Conservation (phyloP, 768 basidiomycete species). For the button mushroom (Agaricus bisporus) region DNA sequence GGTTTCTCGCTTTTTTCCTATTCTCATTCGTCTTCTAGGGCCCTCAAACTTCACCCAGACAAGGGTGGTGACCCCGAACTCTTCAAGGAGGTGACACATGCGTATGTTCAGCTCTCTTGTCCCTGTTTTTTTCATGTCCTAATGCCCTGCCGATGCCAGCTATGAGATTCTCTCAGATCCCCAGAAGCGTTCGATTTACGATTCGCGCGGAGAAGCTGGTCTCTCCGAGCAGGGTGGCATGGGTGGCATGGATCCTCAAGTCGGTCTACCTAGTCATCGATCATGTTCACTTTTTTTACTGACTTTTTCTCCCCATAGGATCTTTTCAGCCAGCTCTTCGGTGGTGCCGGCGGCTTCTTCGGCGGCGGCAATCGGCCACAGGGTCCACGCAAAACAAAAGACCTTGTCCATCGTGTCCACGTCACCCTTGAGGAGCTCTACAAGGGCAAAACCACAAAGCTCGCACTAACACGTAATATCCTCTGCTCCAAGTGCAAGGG, state of each 20-base stretch:
- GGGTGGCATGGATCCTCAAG: slow-evolving; percentile 97
- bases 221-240: slow-evolving; percentile 80
- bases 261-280: slow-evolving; percentile 24
- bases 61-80: slow-evolving; percentile 95
- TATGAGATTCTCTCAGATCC: slow-evolving; percentile 92
- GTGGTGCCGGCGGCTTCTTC: slow-evolving; percentile 78
- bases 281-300: slow-evolving; percentile 6
- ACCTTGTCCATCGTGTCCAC: slow-evolving; percentile 93
- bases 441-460: slow-evolving; percentile 98
- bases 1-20: slow-evolving; percentile 3
- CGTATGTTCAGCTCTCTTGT: slow-evolving; percentile 46
- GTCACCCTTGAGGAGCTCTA: slow-evolving; percentile 98
- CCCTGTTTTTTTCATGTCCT: background rate
- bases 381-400: slow-evolving; percentile 91
- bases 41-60: slow-evolving; percentile 82
- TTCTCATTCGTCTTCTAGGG: slow-evolving; percentile 38
- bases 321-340: slow-evolving; percentile 95
- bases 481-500: slow-evolving; percentile 93
- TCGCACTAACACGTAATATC: slow-evolving; percentile 91
- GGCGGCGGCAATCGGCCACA: slow-evolving; percentile 62
- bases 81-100: slow-evolving; percentile 97
- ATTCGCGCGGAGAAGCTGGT: slow-evolving; percentile 90
- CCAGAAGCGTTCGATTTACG: slow-evolving; percentile 77
- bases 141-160: slow-evolving; percentile 30
- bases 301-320: slow-evolving; percentile 43